Base-by-base conservation (phyloP, 805 yeast species). In the Starmerella scarabaei region DNA sequence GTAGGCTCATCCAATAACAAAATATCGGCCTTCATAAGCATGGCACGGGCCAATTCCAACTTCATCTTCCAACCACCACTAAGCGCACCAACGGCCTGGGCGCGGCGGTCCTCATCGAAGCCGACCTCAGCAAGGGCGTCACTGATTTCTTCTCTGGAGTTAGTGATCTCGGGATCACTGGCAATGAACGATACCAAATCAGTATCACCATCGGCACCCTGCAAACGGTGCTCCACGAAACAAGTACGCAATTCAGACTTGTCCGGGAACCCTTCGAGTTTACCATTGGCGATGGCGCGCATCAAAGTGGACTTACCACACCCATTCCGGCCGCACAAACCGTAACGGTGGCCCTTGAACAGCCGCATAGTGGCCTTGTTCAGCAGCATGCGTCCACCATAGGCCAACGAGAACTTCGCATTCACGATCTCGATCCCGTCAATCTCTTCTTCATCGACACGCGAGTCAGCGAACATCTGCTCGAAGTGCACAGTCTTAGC, bases 61-160 rank as follows among this genome's bases (percentile, higher is more conserved):
- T 88, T 88, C 98, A 88, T 88, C 66, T 91, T 91, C 98, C 98
- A 88, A 62, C 98, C 98, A 63, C 98, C 98, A 33, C 95, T 83
- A 44, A 88, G 68, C 2, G 96, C 82, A 30, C 95, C 95, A 42
- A 91, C 95, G 35, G 82, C 73, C 65, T 86, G 96, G 23, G 73
- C 72, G 60, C 93, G 73, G 67, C 95, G 77, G 57, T 78, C 88
- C 41, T 80, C 91, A 51, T 91, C 78, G 62, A 88, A 88, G 2
- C 97, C 97, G 61, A 88, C 97, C 37, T 73, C 74, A 34, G 66
- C 75, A 44, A 88, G 70, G 21, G 94, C 95, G 1, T 56, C 57
- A 14, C 93, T 62, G 56, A 88, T 83, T 40, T 80, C 88, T 6
- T 72, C 78, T 43, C 67, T 70, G 15, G 78, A 71, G 43, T 78